Evolutionary conservation across 2,329 filamentous ascomycete species (phyloP), one percentile per base, ranked within the genome.

Genomic region (Pseudogymnoascus pannorum): DNA sequence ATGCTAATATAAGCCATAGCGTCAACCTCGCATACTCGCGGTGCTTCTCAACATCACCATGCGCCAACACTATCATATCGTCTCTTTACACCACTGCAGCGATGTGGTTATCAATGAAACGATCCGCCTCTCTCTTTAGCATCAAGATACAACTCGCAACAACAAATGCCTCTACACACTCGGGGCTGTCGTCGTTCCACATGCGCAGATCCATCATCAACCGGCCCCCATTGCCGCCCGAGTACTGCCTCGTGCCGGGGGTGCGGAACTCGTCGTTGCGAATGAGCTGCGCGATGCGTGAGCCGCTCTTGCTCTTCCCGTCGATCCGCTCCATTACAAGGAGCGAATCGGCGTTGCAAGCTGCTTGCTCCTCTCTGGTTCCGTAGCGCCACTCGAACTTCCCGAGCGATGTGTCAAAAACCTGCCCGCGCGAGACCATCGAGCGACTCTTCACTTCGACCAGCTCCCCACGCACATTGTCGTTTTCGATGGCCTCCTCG

Each of bases 31-130:
- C 87, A 74, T 96, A 97, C 70, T 96, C 92, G 65, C 93, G 83
- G 70, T 95, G 87, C 74, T 94, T 83, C 69, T 97, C 91, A 68
- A 99, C 77, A 77, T 97, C 92, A 60, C 82, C 86, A 75, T 99
- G 92, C 0, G 86, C 94, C 73, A 91, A 81, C 59, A 85, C 85
- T 63, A 89, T 88, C 63, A 99, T 89, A 72, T 96, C 92, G 71
- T 95, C 89, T 57, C 9, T 20, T 57, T n/a, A 57, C 33, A 57
- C 54, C 54, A 57, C 54, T 26, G 54, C 48, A 31, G 59, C 62
- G 7, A 61, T 16, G 38, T 63, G 24, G 51, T 63, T 64, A 33
- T 60, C 57, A 31, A 51, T 62, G 11, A 33, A 18, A 36, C 62
- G 57, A 57, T 64, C 62, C 24, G 60, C 42, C 60, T 64, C 62